Base-by-base conservation (phyloP, 805 yeast genomes). In the Saccharomyces mikatae region DNA sequence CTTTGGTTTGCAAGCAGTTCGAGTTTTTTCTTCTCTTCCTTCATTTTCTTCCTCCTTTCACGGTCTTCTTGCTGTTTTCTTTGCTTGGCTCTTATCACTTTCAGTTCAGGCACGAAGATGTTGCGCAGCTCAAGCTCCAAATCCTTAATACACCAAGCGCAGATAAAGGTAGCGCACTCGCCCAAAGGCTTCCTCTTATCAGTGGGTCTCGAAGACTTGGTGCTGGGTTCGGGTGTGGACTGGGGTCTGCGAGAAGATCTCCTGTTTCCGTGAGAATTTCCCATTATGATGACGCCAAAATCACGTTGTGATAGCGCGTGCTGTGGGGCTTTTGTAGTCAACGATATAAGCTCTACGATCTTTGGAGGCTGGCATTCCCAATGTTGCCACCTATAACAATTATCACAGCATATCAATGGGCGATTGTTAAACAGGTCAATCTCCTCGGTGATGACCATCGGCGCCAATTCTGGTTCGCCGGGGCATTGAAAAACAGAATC, bases 401-500 rank as follows among this genome's bases (percentile, higher is more conserved):
- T 29, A 32, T 68, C 71, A 60, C 74, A 70, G 55, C 71, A 66
- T 5, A 70, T 53, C 17, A 70, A 57, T 8, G 65, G 62, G 27
- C 54, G 54, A 22, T 54, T 54, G 21, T 61, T 56, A 4, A 61
- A 55, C n/a, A 57, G 30, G 4, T 57, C 53, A 8, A 54, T 28
- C 36, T 52, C 60, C 41, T 58, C 61, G 11, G 52, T 54, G 30
- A 52, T 49, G 10, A 50, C 29, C 4, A 54, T 26, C 3, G 47
- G 41, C 14, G 47, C 52, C 26, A 50, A n/a, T 3, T 47, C 51
- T 9, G 54, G 53, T 48, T 49, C 51, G 21, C 51, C 51, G 14
- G 63, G 64, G 55, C 74, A 67, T 50, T 69, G 67, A 52, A 70
- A 68, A 24, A 59, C 54, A 71, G 73, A 70, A 41, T 61, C 56